phyloP scores from a whole-genome alignment of 208 protist species.

The Trypanosoma conorhini region DNA sequence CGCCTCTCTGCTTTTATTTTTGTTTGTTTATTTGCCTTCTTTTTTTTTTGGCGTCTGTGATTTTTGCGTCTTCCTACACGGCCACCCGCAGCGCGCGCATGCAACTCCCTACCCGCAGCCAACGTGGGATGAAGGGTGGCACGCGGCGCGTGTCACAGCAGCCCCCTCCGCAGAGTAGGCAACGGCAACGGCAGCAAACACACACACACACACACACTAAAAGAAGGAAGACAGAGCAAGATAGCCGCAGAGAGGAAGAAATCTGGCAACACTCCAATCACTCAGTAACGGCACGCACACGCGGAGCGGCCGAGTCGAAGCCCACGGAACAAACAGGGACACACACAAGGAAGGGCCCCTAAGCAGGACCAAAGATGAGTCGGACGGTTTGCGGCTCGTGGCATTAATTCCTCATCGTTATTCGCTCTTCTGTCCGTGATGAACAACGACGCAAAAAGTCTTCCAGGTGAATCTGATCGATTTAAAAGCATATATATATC shows the following conservation, averaged over 20 bases:
- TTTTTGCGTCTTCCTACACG: background rate
- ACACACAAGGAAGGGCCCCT: background rate
- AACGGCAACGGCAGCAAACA: too few relatives aligned
- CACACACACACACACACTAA: too few relatives aligned
- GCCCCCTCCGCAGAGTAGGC: background rate
- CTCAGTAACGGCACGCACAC: background rate
- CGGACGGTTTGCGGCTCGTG: background rate
- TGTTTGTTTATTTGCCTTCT: background rate
- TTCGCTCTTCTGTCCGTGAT: background rate
- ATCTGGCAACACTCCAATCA: background rate
- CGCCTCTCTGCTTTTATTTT: background rate
- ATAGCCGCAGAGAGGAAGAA: background rate
- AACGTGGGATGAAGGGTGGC: background rate
- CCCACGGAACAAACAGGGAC: slow-evolving; percentile 5
- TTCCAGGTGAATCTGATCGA: background rate
- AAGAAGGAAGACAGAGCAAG: background rate
- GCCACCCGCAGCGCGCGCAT: background rate
- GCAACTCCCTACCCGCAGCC: background rate
- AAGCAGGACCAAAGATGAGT: background rate
- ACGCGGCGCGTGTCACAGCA: background rate
- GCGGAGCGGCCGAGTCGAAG: background rate
- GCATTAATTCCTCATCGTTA: background rate
- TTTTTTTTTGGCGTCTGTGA: background rate
- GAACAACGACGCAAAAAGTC: background rate
- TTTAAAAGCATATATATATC: background rate